A percentile compares a stretch with the other conserved stretches of the same genome.
phyloP scores from a whole-genome alignment of 1,284 basidiomycete genomes.

The Cutaneotrichosporon sp. region DNA sequence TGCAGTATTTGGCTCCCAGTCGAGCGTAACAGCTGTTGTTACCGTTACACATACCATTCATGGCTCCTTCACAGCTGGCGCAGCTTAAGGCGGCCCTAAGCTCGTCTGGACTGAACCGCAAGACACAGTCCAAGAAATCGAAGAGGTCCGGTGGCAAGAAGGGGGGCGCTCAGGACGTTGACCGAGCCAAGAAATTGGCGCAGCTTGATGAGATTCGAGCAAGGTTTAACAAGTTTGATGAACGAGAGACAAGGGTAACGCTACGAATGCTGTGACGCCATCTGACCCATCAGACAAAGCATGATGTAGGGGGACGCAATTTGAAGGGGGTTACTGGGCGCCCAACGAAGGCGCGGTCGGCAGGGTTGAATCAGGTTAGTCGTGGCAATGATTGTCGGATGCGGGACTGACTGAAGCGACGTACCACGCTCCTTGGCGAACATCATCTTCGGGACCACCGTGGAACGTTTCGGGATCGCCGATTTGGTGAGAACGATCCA shows the following conservation, averaged over 20 bases:
- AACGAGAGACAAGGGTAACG: constrained; percentile 68
- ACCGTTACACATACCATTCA: constrained; percentile 13
- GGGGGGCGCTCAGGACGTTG: constrained; percentile 59
- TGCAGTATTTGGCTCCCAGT: neutral
- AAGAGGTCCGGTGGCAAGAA: constrained; percentile 57
- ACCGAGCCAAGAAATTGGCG: constrained; percentile 70
- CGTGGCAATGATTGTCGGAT: neutral
- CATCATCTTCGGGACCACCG: constrained; percentile 65
- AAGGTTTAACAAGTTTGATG: constrained; percentile 88
- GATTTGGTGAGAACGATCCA: constrained; percentile 94
- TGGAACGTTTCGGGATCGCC: constrained; percentile 85
- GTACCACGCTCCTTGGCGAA: constrained; percentile 83
- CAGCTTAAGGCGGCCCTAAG: constrained; percentile 81
- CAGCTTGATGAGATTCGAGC: constrained; percentile 78
- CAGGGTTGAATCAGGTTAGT: constrained; percentile 80
- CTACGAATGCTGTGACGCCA: neutral
- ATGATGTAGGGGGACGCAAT: constrained; percentile 82
- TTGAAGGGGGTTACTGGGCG: constrained; percentile 76
- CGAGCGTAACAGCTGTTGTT: too few relatives aligned
- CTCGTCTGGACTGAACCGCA: constrained; percentile 66
- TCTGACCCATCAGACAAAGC: constrained; percentile 58
- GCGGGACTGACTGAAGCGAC: constrained; percentile 59
- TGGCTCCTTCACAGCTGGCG: constrained; percentile 63
- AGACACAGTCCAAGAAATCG: constrained; percentile 44
- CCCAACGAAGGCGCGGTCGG: constrained; percentile 81